These are phyloP conservation scores for Daedaleopsis nitida DNA, from an alignment of 768 basidiomycete genomes.

Conservation along the genomic window DNA sequence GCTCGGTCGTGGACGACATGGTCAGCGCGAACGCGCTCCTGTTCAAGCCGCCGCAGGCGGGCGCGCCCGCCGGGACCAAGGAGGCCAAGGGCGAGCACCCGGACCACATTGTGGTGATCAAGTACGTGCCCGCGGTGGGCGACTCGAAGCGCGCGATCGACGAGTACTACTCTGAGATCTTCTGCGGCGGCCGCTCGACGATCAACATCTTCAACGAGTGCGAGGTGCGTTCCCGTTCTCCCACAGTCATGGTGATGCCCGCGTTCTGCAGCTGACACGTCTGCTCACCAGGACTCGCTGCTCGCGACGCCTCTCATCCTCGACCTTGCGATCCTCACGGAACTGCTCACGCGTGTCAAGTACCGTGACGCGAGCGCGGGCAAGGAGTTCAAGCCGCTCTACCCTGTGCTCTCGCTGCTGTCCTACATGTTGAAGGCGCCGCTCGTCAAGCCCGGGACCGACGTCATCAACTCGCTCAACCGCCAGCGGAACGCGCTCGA, in stretches of 20 bases:
- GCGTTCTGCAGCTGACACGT: too few species aligned
- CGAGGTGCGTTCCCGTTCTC: constrained; percentile 56
- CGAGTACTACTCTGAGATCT: constrained; percentile 98
- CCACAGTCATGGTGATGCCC: too few species aligned
- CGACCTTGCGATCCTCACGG: constrained; percentile 90
- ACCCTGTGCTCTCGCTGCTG: constrained; percentile 89
- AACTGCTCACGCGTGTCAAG: constrained; percentile 89
- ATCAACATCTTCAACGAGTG: constrained; percentile 99
- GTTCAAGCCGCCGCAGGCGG: constrained; percentile 77
- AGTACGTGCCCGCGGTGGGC: constrained; percentile 94
- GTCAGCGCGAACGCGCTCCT: constrained; percentile 87
- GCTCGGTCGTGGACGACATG: constrained; percentile 98
- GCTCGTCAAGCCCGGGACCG: constrained; percentile 92
- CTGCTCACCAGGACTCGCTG: constrained; percentile 72
- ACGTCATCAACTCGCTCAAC: constrained; percentile 93
- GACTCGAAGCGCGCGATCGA: constrained; percentile 99
- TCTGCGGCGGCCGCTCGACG: constrained; percentile 91
- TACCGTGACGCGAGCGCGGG: constrained; percentile 64
- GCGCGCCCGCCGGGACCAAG: constrained; percentile 49
- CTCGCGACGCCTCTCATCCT: constrained; percentile 95
- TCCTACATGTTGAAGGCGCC: constrained; percentile 99
- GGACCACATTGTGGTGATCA: constrained; percentile 96
- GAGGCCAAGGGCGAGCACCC: constrained; percentile 91
- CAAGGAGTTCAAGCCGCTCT: constrained; percentile 78
- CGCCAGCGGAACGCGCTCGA: constrained; percentile 96